phyloP scores from a whole-genome alignment of 495 filamentous ascomycete species.

The Patellaria atrata region DNA sequence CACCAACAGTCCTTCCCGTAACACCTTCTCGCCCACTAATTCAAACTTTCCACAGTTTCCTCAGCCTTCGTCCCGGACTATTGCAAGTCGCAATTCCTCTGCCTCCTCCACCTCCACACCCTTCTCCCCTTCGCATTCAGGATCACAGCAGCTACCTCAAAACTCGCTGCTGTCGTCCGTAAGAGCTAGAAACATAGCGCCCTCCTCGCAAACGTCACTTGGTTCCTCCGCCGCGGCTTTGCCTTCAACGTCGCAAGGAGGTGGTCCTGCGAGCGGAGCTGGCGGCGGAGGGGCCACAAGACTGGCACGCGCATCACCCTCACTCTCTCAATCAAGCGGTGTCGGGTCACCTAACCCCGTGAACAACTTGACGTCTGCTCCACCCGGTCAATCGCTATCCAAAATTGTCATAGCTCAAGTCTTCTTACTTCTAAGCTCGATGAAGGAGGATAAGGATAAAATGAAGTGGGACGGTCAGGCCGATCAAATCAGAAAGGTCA shows the following conservation, averaged over 20 bases:
- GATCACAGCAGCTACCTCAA: slow-evolving; percentile 39
- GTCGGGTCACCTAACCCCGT: slow-evolving; percentile 47
- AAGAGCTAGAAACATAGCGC: slow-evolving; percentile 45
- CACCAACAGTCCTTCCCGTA: slow-evolving; percentile 30
- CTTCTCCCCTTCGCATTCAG: slow-evolving; percentile 42
- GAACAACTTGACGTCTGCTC: slow-evolving; percentile 29
- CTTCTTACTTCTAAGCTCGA: slow-evolving; percentile 72
- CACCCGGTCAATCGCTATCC: slow-evolving; percentile 33
- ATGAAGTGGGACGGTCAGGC: slow-evolving; percentile 88
- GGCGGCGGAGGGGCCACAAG: slow-evolving; percentile 48
- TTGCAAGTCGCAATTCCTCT: slow-evolving; percentile 37
- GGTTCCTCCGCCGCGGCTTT: slow-evolving; percentile 46
- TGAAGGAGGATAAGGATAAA: slow-evolving; percentile 74
- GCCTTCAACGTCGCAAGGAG: slow-evolving; percentile 33
- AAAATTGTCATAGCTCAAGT: slow-evolving; percentile 93
- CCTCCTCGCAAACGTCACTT: slow-evolving; percentile 44
- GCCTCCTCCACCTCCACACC: slow-evolving; percentile 36
- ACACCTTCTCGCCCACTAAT: slow-evolving; percentile 34
- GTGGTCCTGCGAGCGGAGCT: slow-evolving; percentile 32
- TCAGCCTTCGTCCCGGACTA: slow-evolving; percentile 34
- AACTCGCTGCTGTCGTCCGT: slow-evolving; percentile 43
- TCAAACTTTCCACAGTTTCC: slow-evolving; percentile 44
- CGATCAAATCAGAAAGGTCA: slow-evolving; percentile 81
- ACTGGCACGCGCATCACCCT: slow-evolving; percentile 48
- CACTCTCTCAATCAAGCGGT: slow-evolving; percentile 41